phyloP scores from a whole-genome alignment of 306 rosid genomes.

The Amphicarpaea edgeworthii region DNA sequence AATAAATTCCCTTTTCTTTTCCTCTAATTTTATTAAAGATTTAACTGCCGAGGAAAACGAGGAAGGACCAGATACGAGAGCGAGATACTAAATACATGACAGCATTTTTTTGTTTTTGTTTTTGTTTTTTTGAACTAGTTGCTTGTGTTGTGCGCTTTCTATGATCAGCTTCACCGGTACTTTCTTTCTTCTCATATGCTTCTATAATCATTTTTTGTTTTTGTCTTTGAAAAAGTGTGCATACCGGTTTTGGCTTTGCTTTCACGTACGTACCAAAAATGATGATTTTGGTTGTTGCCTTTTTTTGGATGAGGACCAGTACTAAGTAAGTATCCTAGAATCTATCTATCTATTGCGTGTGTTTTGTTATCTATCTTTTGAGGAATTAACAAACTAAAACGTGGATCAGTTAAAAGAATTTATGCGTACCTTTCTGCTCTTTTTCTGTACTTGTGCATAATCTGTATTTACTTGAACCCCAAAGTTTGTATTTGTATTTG shows the following conservation, averaged over 20 bases:
- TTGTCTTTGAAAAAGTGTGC: conserved; percentile 40
- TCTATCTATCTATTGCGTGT: conserved; percentile 19
- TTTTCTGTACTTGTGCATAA: conserved; percentile 19
- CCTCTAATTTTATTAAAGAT: conserved; percentile 28
- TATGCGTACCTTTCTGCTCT: not conserved
- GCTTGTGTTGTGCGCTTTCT: conserved; percentile 44
- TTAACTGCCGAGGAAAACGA: conserved; percentile 52
- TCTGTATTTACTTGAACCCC: conserved; percentile 8
- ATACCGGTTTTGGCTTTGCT: conserved; percentile 30
- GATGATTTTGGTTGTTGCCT: conserved; percentile 37
- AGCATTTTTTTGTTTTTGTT: conserved; percentile 2
- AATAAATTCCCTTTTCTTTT: not conserved
- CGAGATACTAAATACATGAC: conserved; percentile 34
- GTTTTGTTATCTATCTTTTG: not conserved
- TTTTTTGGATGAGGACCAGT: conserved; percentile 18
- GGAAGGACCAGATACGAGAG: conserved; percentile 44
- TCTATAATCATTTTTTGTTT: conserved; percentile 20
- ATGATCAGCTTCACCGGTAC: conserved; percentile 39
- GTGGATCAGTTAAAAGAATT: not conserved
- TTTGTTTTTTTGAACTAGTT: conserved; percentile 4
- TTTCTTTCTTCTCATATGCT: not conserved
- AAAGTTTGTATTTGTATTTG: conserved; percentile 34
- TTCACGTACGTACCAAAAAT: conserved; percentile 31
- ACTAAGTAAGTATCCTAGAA: conserved; percentile 9
- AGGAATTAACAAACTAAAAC: conserved; percentile 6